These are phyloP conservation scores for Lentithecium fluviatile DNA, from an alignment of 495 filamentous ascomycete genomes.

Conservation along the genomic window DNA sequence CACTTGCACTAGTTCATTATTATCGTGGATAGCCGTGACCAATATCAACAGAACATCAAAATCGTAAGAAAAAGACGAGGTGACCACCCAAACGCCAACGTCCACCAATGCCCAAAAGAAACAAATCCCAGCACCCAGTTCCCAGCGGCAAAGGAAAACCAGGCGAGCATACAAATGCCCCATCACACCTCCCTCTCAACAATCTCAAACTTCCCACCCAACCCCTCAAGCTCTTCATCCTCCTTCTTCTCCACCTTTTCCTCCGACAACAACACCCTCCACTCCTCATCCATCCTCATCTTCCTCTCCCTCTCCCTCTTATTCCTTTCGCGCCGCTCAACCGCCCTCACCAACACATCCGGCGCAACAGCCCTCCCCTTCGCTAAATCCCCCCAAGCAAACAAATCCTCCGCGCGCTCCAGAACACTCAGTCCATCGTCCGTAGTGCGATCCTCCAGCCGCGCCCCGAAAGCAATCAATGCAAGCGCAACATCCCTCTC, in stretches of 20 bases:
- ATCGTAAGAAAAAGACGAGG: no score
- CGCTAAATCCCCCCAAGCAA: neutral
- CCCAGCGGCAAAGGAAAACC: no score
- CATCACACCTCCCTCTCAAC: no score
- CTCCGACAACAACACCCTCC: conserved; percentile 55
- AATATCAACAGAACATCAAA: no score
- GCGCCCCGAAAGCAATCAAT: conserved; percentile 7
- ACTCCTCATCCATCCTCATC: conserved; percentile 1
- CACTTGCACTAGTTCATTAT: no score
- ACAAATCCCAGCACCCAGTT: no score
- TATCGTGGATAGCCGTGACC: no score
- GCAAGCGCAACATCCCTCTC: neutral
- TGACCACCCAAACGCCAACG: no score
- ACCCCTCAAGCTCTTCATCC: neutral
- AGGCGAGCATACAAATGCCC: no score
- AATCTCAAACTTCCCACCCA: neutral
- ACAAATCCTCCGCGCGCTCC: conserved; percentile 7
- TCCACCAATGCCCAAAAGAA: no score
- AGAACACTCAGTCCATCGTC: conserved; percentile 23
- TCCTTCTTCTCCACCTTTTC: conserved; percentile 43
- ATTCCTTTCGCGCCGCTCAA: neutral
- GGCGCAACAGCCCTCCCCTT: neutral
- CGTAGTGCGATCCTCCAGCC: conserved; percentile 9
- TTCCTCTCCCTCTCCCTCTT: neutral
- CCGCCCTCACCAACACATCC: neutral